Evolutionary conservation across 2,329 filamentous ascomycete genomes (phyloP), one percentile per base, ranked within the genome.

Genomic region (Colletotrichum cordylinicola): DNA sequence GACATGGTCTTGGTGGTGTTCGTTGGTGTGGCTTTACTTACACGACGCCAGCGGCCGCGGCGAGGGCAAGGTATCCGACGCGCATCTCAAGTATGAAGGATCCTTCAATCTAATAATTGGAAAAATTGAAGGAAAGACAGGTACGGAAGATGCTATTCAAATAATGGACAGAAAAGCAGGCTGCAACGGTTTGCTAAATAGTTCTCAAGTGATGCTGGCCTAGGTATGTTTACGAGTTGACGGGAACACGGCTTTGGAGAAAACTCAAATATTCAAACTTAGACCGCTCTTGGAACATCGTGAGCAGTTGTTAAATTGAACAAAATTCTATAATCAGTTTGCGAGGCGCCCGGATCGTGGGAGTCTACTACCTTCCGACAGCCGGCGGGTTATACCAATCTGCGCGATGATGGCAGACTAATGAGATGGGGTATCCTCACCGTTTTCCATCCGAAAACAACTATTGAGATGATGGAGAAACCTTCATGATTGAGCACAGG

Each of bases 81-180:
- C 16, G 37, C 8, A 18, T 43, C 16, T 43, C 18, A n/a, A n/a
- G n/a, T n/a, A n/a, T n/a, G 16, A n/a, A n/a, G 16, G 0, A 9
- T 21, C 9, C 39, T n/a, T 48, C 9, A 48, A n/a, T 48, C 39
- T 48, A 18, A n/a, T n/a, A 43, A 43, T 43, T 18, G 37, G 5
- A 7, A 12, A 2, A n/a, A 1, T 18, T 6, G 9, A 39, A 16
- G 1, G 1, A 39, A 18, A 1, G 16, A 8, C 3, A 2, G 13
- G 6, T 15, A 6, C 4, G 4, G 16, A 6, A 18, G 8, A 43
- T 43, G 37, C 16, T 43, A 0, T 0, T 8, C 0, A 10, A 0
- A 43, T 43, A 0, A 0, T 43, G 37, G 37, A 0, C 8, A 10
- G 37, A 43, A 4, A 43, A n/a, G 37, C 16, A 2, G 37, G 37